Evolutionary conservation across 1,139 yeast species (phyloP), one percentile per base, ranked within the genome.

Genomic region (Lodderomyces pseudojiufengensis): DNA sequence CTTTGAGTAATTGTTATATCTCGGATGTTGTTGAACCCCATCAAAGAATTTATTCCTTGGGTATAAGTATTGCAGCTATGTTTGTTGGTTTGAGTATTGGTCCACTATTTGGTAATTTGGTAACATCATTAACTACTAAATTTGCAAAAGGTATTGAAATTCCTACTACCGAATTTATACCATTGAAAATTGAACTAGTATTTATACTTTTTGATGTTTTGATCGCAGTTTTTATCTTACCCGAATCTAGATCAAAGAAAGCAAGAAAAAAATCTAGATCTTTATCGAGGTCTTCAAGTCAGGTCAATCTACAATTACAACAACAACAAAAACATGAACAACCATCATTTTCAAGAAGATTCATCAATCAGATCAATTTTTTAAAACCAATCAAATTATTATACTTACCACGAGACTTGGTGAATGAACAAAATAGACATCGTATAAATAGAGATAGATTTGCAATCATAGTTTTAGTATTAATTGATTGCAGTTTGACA

Each of bases 11-110:
- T 45, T 71, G 85, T 33, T 84, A 82, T 49, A 65, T 82, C 21
- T 65, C 84, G 4, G 94, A 84, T 55, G 74, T 80, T 32, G 78
- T 76, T 10, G 78, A 74, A 11, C 70, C 81, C 1, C 63, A 61
- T 24, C 62, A 70, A 35, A 59, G 92, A 40, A 73, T 77, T 12
- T 70, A 73, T 35, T 61, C 71, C 2, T 61, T 84, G 43, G 86
- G 88, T 0, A 55, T 73, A 25, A 58, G 74, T 22, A 65, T 72
- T 38, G 86, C 88, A 0, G 59, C 75, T 16, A 50, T 82, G 40
- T 81, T 73, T 48, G 62, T 70, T 4, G 90, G 90, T 0, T 52
- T 79, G 43, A 80, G 83, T 1, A 20, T 73, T 11, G 92, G 92
- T 1, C 94, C 95, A 0, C 40, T 78, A 24, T 38, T 71, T 2